A percentile compares a stretch with the other conserved stretches of the same genome.
Evolutionary conservation across 768 basidiomycete species (phyloP).

Genomic region (Serendipita indica): DNA sequence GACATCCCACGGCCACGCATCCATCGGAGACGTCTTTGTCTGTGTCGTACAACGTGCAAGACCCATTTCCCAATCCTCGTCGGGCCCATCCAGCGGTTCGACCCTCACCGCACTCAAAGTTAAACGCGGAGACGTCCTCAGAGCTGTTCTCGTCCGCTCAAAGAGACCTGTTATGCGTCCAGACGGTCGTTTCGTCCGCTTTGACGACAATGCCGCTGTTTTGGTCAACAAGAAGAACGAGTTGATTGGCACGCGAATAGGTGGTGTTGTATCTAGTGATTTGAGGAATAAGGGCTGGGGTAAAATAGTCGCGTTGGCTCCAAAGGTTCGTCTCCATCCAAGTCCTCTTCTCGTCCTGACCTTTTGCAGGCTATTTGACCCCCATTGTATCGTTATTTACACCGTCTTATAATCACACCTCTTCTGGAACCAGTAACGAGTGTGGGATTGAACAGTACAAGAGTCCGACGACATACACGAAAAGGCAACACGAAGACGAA

Average conservation of each 20-base stretch:
- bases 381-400: neutral
- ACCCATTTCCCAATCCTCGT: conserved; percentile 33
- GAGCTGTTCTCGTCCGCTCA: conserved; percentile 92
- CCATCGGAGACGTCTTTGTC: conserved; percentile 89
- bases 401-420: neutral
- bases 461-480: no score
- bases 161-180: conserved; percentile 70
- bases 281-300: conserved; percentile 86
- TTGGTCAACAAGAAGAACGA: conserved; percentile 90
- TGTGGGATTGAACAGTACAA: no score
- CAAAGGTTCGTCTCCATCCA: conserved; percentile 43
- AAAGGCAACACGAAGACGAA: no score
- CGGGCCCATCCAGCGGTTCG: conserved; percentile 35
- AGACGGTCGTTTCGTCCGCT: conserved; percentile 75
- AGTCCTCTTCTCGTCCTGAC: neutral
- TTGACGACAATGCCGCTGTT: conserved; percentile 95
- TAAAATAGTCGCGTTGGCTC: conserved; percentile 83
- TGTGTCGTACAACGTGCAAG: conserved; percentile 88
- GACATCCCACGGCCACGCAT: conserved; percentile 87
- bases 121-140: conserved; percentile 82
- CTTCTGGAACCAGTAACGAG: neutral
- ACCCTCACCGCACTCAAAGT: conserved; percentile 69
- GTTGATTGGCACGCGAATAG: conserved; percentile 89
- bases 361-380: neutral
- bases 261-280: conserved; percentile 85